A percentile compares a stretch with the other conserved stretches of the same genome.
Conservation (phyloP, 164 flowering plant genomes). For the Magnolia officinalis region DNA sequence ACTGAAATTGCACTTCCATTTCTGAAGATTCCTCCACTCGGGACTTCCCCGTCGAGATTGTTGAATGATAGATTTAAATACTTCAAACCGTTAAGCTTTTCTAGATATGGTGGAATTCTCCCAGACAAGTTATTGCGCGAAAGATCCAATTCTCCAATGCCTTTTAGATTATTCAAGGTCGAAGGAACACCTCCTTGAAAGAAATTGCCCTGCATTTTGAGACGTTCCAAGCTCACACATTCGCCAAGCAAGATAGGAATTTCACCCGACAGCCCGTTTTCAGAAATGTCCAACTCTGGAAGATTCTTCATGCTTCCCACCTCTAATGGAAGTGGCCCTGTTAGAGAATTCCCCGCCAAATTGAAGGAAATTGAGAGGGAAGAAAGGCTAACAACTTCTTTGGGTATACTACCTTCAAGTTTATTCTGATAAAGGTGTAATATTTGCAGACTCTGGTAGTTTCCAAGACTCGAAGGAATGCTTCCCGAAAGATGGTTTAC, state of each 20-base stretch:
- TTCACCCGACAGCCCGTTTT: slow-evolving; percentile 26
- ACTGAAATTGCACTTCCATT: slow-evolving; percentile 18
- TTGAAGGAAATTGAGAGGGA: background rate
- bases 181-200: slow-evolving; percentile 25
- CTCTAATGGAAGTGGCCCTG: slow-evolving; percentile 21
- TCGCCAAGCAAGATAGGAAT: slow-evolving; percentile 21
- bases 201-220: slow-evolving; percentile 18
- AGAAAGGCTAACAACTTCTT: slow-evolving; percentile 13
- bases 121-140: slow-evolving; percentile 31
- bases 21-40: slow-evolving; percentile 21
- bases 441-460: slow-evolving; percentile 5
- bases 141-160: slow-evolving; percentile 17
- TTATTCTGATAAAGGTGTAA: slow-evolving; percentile 20
- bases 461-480: slow-evolving; percentile 29
- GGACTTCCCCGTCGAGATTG: slow-evolving; percentile 23
- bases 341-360: slow-evolving; percentile 17
- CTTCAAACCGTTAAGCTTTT: slow-evolving; percentile 1
- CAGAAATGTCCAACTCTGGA: slow-evolving; percentile 15
- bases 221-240: slow-evolving; percentile 11
- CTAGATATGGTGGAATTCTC: slow-evolving; percentile 23
- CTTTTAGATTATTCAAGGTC: slow-evolving; percentile 17
- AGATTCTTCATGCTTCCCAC: slow-evolving; percentile 20
- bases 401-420: slow-evolving; percentile 23
- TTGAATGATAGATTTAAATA: slow-evolving; percentile 28
- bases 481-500: slow-evolving; percentile 20